These are phyloP conservation scores for Phytophthora citricola DNA, from an alignment of 352 stramenopile species.

Conservation along the genomic window DNA sequence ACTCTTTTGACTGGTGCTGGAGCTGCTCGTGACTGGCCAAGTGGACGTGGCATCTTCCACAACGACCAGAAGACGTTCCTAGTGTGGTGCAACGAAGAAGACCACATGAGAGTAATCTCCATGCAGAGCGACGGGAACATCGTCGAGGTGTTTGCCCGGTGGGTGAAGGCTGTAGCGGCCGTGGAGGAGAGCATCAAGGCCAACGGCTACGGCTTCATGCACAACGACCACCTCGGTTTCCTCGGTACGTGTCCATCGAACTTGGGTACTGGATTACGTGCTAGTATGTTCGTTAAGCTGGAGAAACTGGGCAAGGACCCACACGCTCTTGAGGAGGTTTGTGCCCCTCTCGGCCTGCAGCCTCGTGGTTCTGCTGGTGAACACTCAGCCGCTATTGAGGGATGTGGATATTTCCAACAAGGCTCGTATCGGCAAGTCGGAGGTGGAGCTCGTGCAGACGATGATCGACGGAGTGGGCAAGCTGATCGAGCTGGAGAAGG, in stretches of 20 bases:
- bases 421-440: conserved; percentile 92
- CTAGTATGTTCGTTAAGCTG: conserved; percentile 89
- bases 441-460: conserved; percentile 95
- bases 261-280: conserved; percentile 85
- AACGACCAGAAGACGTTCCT: conserved; percentile 93
- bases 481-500: conserved; percentile 93
- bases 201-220: conserved; percentile 87
- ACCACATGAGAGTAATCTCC: conserved; percentile 92
- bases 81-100: conserved; percentile 91
- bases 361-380: conserved; percentile 83
- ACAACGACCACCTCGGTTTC: conserved; percentile 91
- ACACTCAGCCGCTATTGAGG: conserved; percentile 80
- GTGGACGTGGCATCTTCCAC: conserved; percentile 93
- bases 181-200: conserved; percentile 82
- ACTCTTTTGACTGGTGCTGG: conserved; percentile 86
- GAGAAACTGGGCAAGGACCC: conserved; percentile 74
- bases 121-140: conserved; percentile 93
- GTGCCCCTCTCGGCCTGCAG: conserved; percentile 81
- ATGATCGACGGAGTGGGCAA: conserved; percentile 95
- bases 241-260: conserved; percentile 89
- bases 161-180: conserved; percentile 81
- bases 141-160: conserved; percentile 88
- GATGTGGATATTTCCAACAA: conserved; percentile 96
- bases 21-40: conserved; percentile 93
- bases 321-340: conserved; percentile 76